Percentiles rank a stretch among this genome's conserved stretches.
These are phyloP conservation scores for Aegilops speltoides DNA, from an alignment of 176 grass and related monocot species.

Conservation along the genomic window DNA sequence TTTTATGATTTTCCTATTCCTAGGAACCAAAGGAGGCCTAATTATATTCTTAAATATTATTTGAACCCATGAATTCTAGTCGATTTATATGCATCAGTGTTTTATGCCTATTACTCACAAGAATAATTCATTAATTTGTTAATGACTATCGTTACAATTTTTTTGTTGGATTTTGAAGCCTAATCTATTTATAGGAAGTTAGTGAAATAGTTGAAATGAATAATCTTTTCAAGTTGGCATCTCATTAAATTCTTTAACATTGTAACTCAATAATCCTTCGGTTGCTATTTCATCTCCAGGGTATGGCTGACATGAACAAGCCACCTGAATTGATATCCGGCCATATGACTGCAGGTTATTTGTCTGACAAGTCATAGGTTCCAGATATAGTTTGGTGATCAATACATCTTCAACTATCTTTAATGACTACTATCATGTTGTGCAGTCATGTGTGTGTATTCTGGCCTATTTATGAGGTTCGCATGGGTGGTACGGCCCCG, in stretches of 20 bases:
- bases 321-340: slow-evolving; percentile 79
- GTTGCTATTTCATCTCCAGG: slow-evolving; percentile 7
- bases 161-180: no score
- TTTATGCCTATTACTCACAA: no score
- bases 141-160: no score
- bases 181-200: no score
- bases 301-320: slow-evolving; percentile 50
- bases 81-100: no score
- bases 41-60: no score
- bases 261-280: not conserved
- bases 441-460: slow-evolving; percentile 74
- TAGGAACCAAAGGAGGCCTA: no score
- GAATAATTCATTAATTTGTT: no score
- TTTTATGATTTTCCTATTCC: no score
- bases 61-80: no score
- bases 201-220: no score
- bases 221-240: no score
- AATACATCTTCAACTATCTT: not conserved
- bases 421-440: not conserved
- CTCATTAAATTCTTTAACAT: not conserved
- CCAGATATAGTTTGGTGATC: not conserved
- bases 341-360: slow-evolving; percentile 70
- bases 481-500: slow-evolving; percentile 68
- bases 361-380: not conserved
- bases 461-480: slow-evolving; percentile 6